Percentiles rank a stretch among this genome's conserved stretches.
Evolutionary conservation across 1,139 yeast genomes (phyloP).

Genomic region (Arxiozyma telluris): DNA sequence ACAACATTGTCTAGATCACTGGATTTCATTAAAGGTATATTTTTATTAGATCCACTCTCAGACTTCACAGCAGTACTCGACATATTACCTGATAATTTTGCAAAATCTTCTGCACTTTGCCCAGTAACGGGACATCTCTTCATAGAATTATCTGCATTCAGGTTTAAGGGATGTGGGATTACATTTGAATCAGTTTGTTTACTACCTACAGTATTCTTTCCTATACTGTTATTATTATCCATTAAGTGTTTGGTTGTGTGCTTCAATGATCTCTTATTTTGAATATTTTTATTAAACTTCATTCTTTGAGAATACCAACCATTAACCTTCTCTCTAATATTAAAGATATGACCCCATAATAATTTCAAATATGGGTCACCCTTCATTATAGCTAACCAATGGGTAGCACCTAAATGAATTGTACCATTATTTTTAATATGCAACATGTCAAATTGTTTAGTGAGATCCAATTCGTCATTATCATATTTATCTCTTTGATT

Average conservation of each 20-base stretch:
- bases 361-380: conserved; percentile 44
- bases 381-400: conserved; percentile 46
- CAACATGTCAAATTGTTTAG: conserved; percentile 41
- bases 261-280: background rate
- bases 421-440: conserved; percentile 44
- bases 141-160: conserved; percentile 2
- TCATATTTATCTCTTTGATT: conserved; percentile 17
- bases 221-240: background rate
- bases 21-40: background rate
- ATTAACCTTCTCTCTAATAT: conserved; percentile 37
- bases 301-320: conserved; percentile 27
- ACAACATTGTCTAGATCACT: background rate
- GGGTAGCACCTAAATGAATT: conserved; percentile 43
- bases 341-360: conserved; percentile 43
- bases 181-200: background rate
- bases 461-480: conserved; percentile 35
- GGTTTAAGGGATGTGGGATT: background rate
- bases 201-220: background rate
- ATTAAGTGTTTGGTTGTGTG: conserved; percentile 7
- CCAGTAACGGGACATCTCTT: conserved; percentile 12
- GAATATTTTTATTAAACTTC: conserved; percentile 5
- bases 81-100: background rate
- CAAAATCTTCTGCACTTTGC: conserved; percentile 3
- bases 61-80: background rate
- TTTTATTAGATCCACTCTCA: background rate